Base-by-base conservation (phyloP, 495 filamentous ascomycete species). In the Xylona heveae region DNA sequence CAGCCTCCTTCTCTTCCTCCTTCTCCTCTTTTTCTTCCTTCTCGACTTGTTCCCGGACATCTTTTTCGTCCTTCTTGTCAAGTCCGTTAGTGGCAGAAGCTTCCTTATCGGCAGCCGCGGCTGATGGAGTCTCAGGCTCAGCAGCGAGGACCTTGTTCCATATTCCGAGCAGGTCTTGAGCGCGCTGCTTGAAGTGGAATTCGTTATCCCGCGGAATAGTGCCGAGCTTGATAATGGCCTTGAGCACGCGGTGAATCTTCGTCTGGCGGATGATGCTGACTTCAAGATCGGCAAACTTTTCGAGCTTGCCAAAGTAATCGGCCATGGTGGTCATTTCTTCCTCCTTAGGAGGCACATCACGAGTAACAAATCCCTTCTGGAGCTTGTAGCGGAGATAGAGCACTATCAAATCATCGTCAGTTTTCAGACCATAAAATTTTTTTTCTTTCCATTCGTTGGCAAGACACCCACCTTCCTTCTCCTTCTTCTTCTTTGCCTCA, bases 191-290 rank as follows among this genome's bases (percentile, higher is more conserved):
- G 69, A 93, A 84, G 18, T 74, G 57, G 53, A 72, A 84, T 37
- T 85, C 73, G 18, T 81, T 75, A 32, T 94, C 83, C 24, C 69
- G 72, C 3, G 83, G 83, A 38, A 93, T 91, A 3, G 62, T 59
- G 12, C 62, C 52, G 2, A 92, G 60, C 56, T 88, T 91, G 41
- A 91, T 59, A 44, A 94, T 85, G 24, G 70, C 79, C 55, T 81
- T 84, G 28, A 92, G 61, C 6, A 94, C 83, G 54, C 92, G 92
- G 63, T 91, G 78, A 52, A 92, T 90, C 60, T 91, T 91, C 21
- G 83, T 92, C 4, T 49, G 54, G 30, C 71, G 63, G 42, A 94
- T 90, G 40, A 91, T 85, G 40, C 66, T 68, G 9, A 77, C 78
- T 40, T 92, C 84, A 14, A 93, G 64, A 33, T 90, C 78, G 1